Percentiles rank a stretch among this genome's conserved stretches.
Evolutionary conservation across 495 filamentous ascomycete species (phyloP).

Genomic region (Sabuloglossum arenarium): DNA sequence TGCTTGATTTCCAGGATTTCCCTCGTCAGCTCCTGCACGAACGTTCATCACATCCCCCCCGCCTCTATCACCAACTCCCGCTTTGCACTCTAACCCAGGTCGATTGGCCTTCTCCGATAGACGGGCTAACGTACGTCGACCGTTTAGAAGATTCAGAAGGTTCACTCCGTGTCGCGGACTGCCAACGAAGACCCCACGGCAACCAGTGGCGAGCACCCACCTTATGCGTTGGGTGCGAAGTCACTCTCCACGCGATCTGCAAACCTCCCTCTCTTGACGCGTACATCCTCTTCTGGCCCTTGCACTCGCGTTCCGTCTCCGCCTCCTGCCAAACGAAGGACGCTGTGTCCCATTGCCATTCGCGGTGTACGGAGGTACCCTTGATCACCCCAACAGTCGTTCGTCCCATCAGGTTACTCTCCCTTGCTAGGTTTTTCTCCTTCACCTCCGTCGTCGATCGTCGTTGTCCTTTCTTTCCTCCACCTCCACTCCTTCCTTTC

Average conservation of each 20-base stretch:
- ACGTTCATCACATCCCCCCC: background rate
- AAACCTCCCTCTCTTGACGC: background rate
- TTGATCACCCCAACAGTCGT: background rate
- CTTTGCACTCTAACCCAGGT: background rate
- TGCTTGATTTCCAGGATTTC: background rate
- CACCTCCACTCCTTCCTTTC: background rate
- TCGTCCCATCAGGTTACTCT: background rate
- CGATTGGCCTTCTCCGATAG: background rate
- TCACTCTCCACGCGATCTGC: background rate
- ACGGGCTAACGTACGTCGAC: too few species aligned
- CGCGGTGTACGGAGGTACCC: background rate
- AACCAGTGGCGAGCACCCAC: background rate
- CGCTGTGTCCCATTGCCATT: background rate
- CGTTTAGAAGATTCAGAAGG: too few species aligned
- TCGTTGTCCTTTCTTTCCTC: background rate
- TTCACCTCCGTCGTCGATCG: background rate
- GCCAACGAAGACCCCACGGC: background rate
- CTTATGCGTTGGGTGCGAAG: background rate
- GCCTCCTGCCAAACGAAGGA: background rate
- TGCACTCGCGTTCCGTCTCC: background rate
- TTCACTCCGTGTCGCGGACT: background rate
- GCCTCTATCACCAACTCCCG: background rate
- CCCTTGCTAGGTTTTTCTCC: background rate
- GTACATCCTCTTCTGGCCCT: background rate
- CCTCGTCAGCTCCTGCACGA: conserved; percentile 1